Percentiles rank a stretch among this genome's conserved stretches.
Conservation (phyloP, 371 early-diverging fungal species). For the Haplosporangium sp. region DNA sequence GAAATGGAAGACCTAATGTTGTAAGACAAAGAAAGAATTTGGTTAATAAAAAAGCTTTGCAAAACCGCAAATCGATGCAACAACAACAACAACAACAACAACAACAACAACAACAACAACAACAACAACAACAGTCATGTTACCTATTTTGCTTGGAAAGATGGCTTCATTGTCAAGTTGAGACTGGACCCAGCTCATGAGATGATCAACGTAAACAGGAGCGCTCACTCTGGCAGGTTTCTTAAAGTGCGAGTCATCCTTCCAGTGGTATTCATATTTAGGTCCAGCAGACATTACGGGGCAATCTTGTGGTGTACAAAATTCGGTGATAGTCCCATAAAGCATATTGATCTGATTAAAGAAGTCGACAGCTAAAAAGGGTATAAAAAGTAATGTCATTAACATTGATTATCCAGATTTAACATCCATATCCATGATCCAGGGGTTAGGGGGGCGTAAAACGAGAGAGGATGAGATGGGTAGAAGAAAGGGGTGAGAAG, state of each 20-base stretch:
- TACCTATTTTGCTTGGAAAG: constrained; percentile 84
- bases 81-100: background rate
- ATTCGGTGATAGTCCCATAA: constrained; percentile 87
- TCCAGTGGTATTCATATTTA: constrained; percentile 86
- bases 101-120: background rate
- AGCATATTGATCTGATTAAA: constrained; percentile 93
- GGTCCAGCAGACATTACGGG: constrained; percentile 91
- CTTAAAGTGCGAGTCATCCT: constrained; percentile 76
- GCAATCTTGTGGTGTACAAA: constrained; percentile 82
- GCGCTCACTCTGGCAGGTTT: constrained; percentile 86
- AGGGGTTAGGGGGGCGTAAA: constrained; percentile 1
- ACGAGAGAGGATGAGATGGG: background rate
- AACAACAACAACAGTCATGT: background rate
- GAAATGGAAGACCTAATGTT: constrained; percentile 54
- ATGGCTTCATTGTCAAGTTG: constrained; percentile 83
- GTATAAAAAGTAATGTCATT: background rate
- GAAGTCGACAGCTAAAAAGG: constrained; percentile 80
- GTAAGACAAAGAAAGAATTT: constrained; percentile 59
- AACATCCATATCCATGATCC: constrained; percentile 2
- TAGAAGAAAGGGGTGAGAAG: background rate
- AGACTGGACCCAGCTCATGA: constrained; percentile 85
- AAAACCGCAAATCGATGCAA: background rate
- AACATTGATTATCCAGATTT: background rate
- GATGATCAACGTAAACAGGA: constrained; percentile 83
- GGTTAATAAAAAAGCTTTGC: background rate